These are phyloP conservation scores for Postia placenta DNA, from an alignment of 768 basidiomycete species.

Conservation along the genomic window DNA sequence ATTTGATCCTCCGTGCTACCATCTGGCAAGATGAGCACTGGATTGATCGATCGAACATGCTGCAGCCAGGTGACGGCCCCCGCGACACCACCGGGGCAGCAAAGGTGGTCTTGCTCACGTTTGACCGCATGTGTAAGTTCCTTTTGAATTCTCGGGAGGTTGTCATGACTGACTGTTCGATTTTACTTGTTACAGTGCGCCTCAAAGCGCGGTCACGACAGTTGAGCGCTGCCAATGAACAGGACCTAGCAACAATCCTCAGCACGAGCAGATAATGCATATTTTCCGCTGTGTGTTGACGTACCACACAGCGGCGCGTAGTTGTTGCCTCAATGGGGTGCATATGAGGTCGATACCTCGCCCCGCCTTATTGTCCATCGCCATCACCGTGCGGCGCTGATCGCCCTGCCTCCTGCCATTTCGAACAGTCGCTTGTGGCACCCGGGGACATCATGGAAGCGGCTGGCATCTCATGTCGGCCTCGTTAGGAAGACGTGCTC, in stretches of 20 bases:
- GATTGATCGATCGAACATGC: conserved; percentile 73
- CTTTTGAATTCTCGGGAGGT: neutral
- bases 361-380: too few relatives aligned
- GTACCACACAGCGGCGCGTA: too few relatives aligned
- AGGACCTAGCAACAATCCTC: conserved; percentile 75
- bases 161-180: conserved; percentile 9
- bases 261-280: too few relatives aligned
- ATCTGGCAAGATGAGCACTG: conserved; percentile 94
- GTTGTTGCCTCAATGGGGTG: too few relatives aligned
- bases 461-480: too few relatives aligned
- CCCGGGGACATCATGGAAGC: too few relatives aligned
- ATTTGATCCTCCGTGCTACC: conserved; percentile 87
- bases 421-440: too few relatives aligned
- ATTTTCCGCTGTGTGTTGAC: too few relatives aligned
- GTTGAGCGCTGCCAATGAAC: conserved; percentile 79
- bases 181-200: conserved; percentile 50
- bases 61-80: conserved; percentile 37
- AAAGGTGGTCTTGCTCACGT: conserved; percentile 84
- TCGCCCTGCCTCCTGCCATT: too few relatives aligned
- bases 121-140: conserved; percentile 85
- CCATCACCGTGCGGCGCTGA: too few relatives aligned
- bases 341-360: too few relatives aligned
- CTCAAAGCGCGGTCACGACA: conserved; percentile 86
- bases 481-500: too few relatives aligned
- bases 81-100: conserved; percentile 43